Evolutionary conservation across 176 grass and related monocot genomes (phyloP), one percentile per base, ranked within the genome.

Genomic region (Rhynchospora pubera): DNA sequence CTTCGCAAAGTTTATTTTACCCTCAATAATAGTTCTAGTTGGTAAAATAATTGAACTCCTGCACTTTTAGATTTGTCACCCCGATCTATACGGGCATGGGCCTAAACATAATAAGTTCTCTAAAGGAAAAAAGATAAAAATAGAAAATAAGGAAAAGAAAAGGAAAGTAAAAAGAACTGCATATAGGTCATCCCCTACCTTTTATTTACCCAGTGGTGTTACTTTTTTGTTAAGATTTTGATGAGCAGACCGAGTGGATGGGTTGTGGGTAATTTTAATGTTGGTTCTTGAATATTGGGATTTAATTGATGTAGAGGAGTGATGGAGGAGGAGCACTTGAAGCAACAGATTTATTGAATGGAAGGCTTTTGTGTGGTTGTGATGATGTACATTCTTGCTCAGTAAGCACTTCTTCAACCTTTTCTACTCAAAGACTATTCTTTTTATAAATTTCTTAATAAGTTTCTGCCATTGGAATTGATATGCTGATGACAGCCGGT

Each of bases 261-360:
- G 43, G 2, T 63, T 28, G 18, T 2, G 43, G 56, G 24, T 81
- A 65, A 81, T 10, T 65, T 50, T 21, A 10, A 3, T 46, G 10
- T 62, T 46, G 18, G 24, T 80, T n/a, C 9, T n/a, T 81, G 19
- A 57, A 32, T 23, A 15, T 23, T 45, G n/a, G 47, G 68, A 72
- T 72, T 48, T n/a, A 51, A 51, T 74, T 74, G 23, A 44, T 88
- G 23, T 65, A 94, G 92, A 86, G 87, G 81, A 94, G 92, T 16
- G 89, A 89, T 45, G 87, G 89, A 44, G 87, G 87, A 19, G 89
- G 92, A 5, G 87, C 82, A 47, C 87, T 91, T 77, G 63, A 80
- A 32, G 83, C 85, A 24, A 90, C 65, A 56, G 90, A 88, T 50
- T 89, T 91, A 85, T 81, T 94, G 16, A 94, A 94, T 61, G 93